Base-by-base conservation (phyloP, 23 red algal species). In the Gracilaria gracilis region DNA sequence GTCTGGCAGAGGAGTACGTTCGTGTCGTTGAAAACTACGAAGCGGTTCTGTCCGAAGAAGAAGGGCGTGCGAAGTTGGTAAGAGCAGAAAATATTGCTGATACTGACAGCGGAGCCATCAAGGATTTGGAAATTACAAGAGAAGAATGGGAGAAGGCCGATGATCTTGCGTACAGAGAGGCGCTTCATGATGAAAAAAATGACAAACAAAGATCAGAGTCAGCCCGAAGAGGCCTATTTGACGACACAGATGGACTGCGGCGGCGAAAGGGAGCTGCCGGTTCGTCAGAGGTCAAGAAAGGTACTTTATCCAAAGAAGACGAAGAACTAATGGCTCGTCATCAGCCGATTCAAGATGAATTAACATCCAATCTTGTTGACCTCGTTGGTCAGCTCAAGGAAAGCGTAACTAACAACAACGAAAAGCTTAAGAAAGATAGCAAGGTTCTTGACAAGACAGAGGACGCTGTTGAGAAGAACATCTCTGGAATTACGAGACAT, bases 1-100 rank as follows among this genome's bases (percentile, higher is more conserved):
- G 61, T 39, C 50, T 92, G 62, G 89, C 89, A 29, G 89, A 92
- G 61, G 89, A 92, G 53, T 92, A 92, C 66, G 89, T 92, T 20
- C 53, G 79, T 23, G 64, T 92, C 34, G 89, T 92, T 33, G 80
- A 84, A 62, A 79, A 83, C 47, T 92, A 84, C 50, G 66, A 84
- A 62, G 89, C 47, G 1, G 89, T 92, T 40, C 47, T 92, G 49
- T 69, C 47, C 20, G 89, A 83, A 57, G 89, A 92, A 75, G 89
- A 84, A 44, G 28, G 36, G 36, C 73, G 89, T 4, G 83, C 61
- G 57, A 74, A 87, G 40, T 9, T 33, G 12, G 65, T 33, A 72
- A 24, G 0, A 65, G 87, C 34, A 0, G 29, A 48, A 21, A 76
- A 35, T 33, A 67, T 79, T 74, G 54, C 61, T 20, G 32, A 38